Evolutionary conservation across 2,329 filamentous ascomycete species (phyloP).

Genomic region (Talaromyces sp.): DNA sequence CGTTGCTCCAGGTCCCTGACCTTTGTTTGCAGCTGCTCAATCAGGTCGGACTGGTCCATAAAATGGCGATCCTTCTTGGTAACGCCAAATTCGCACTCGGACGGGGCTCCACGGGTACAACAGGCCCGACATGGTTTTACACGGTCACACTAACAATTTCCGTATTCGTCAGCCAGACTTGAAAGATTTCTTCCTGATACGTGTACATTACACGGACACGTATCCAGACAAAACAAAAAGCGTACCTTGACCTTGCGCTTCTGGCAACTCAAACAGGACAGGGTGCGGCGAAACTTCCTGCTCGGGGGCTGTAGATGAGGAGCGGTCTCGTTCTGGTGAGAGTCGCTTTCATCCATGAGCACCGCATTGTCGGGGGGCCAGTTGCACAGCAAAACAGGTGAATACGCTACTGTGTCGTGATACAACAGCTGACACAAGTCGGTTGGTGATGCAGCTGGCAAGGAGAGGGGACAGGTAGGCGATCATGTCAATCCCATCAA

Average conservation of each 20-base stretch:
- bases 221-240: background rate
- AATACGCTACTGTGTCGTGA: background rate
- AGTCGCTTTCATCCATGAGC: constrained; percentile 8
- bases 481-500: background rate
- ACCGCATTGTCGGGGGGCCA: constrained; percentile 2
- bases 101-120: constrained; percentile 25
- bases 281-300: constrained; percentile 26
- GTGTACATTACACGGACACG: too few species aligned
- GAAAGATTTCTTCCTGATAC: too few species aligned
- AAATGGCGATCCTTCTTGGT: constrained; percentile 27
- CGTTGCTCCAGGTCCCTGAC: constrained; percentile 19
- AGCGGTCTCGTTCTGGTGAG: constrained; percentile 4
- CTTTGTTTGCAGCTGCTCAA: constrained; percentile 21
- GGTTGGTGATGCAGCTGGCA: background rate
- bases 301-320: constrained; percentile 9
- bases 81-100: constrained; percentile 27
- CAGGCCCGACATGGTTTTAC: constrained; percentile 28
- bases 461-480: background rate
- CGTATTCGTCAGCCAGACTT: background rate
- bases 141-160: constrained; percentile 20
- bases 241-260: constrained; percentile 31
- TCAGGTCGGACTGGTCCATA: constrained; percentile 24
- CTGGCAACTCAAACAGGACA: constrained; percentile 27
- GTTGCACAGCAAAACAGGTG: background rate
- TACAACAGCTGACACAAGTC: background rate